These are phyloP conservation scores for Microbotryomycetes sp. DNA, from an alignment of 1,284 basidiomycete species.

Conservation along the genomic window DNA sequence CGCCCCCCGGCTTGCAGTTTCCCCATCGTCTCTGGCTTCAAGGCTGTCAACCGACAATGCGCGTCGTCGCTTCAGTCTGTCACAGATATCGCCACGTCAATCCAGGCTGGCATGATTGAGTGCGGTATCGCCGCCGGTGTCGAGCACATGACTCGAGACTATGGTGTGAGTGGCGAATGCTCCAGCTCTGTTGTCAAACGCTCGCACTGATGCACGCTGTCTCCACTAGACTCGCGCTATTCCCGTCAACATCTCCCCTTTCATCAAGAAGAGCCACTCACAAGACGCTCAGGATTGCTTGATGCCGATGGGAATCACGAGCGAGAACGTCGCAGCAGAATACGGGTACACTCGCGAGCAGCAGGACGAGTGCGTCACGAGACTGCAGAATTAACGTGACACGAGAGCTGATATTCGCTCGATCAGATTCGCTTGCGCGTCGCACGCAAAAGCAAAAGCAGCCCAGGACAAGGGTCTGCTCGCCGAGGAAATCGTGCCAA, in stretches of 20 bases:
- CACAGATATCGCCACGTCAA: conserved; percentile 40
- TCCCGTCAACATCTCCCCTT: conserved; percentile 37
- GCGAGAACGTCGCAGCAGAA: conserved; percentile 44
- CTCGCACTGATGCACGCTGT: no score
- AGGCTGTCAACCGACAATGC: conserved; percentile 43
- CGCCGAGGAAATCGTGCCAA: conserved; percentile 43
- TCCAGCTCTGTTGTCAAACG: not conserved
- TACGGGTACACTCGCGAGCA: conserved; percentile 40
- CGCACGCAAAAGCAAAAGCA: conserved; percentile 40
- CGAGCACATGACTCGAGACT: conserved; percentile 31
- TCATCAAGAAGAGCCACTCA: conserved; percentile 34
- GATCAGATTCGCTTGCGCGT: conserved; percentile 41
- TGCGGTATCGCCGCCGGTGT: conserved; percentile 59
- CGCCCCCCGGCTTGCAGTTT: conserved; percentile 16
- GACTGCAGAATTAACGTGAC: not conserved
- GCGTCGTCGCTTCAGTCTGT: conserved; percentile 41
- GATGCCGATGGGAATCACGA: conserved; percentile 44
- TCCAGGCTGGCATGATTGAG: conserved; percentile 68
- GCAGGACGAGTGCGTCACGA: conserved; percentile 35
- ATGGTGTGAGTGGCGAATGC: conserved; percentile 15
- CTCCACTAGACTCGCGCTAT: conserved; percentile 39
- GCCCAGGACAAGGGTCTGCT: conserved; percentile 44
- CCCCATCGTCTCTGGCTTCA: conserved; percentile 31
- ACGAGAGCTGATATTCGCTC: not conserved
- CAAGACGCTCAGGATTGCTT: conserved; percentile 40